Evolutionary conservation across 2,329 filamentous ascomycete species (phyloP).

Genomic region (Paecilomyces dactylethromorphus): DNA sequence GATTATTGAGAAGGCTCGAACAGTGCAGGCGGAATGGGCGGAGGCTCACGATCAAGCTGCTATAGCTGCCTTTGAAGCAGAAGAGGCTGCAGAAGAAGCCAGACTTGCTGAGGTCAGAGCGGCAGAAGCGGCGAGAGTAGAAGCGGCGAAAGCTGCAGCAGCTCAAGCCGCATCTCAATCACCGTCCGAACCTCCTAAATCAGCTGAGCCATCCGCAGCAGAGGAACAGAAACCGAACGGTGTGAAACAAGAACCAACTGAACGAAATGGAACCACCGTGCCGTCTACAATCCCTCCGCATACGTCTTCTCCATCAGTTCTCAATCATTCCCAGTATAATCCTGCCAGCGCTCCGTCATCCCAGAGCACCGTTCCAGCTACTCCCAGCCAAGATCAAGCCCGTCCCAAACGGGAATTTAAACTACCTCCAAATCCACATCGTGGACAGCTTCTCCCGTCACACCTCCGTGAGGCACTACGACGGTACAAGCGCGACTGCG

Average conservation of each 20-base stretch:
- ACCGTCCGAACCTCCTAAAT: background rate
- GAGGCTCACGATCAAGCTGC: constrained; percentile 47
- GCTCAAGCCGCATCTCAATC: background rate
- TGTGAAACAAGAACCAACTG: constrained; percentile 17
- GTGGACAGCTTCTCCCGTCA: constrained; percentile 41
- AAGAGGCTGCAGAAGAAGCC: constrained; percentile 49
- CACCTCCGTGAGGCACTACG: constrained; percentile 45
- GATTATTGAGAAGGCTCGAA: constrained; percentile 58
- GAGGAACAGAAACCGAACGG: constrained; percentile 1
- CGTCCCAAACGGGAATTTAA: constrained; percentile 25
- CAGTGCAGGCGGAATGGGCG: constrained; percentile 51
- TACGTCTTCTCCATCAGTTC: constrained; percentile 4
- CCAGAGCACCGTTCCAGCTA: constrained; percentile 19
- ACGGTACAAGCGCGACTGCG: constrained; percentile 42
- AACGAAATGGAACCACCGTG: constrained; percentile 9
- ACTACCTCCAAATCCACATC: constrained; percentile 39
- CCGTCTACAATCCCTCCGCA: constrained; percentile 8
- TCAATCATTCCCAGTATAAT: background rate
- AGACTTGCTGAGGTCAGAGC: constrained; percentile 17
- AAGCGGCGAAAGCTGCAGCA: constrained; percentile 1
- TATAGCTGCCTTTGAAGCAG: constrained; percentile 49
- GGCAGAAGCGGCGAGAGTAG: constrained; percentile 12
- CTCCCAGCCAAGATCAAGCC: constrained; percentile 2
- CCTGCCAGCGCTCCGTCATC: constrained; percentile 8
- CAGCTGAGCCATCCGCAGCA: background rate